Conservation (phyloP, 75 land plant genomes). For the Azolla pinnata region DNA sequence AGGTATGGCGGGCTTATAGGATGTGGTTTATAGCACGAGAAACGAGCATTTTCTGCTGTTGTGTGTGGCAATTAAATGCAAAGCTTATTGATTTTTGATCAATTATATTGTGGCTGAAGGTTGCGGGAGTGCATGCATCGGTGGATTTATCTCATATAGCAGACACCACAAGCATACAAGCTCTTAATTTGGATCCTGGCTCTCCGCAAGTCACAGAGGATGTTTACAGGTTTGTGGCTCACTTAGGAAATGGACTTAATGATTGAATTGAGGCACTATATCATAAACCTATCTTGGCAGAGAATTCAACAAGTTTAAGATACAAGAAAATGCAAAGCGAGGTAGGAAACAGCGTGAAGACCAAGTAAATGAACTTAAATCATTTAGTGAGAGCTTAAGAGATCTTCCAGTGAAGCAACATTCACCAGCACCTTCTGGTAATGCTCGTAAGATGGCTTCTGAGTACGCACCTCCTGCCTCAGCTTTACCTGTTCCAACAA, state of each 20-base stretch:
- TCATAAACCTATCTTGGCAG: slow-evolving; percentile 15
- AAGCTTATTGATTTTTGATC: no score
- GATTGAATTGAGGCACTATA: no score
- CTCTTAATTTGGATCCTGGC: slow-evolving; percentile 18
- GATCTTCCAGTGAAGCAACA: slow-evolving; percentile 3
- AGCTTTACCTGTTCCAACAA: slow-evolving; percentile 23
- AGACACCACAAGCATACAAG: slow-evolving; percentile 17
- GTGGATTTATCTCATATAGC: slow-evolving; percentile 11
- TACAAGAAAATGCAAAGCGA: slow-evolving; percentile 20
- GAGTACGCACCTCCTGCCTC: slow-evolving; percentile 25
- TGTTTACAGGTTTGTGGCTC: slow-evolving; percentile 18
- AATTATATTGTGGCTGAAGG: slow-evolving; percentile 5
- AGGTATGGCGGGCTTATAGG: no score
- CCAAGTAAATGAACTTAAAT: slow-evolving; percentile 23
- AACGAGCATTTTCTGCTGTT: no score
- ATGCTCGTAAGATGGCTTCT: neutral
- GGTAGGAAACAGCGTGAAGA: slow-evolving; percentile 23
- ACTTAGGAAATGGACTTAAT: neutral
- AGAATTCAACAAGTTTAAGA: slow-evolving; percentile 24
- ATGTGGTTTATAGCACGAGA: no score
- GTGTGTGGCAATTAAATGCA: no score
- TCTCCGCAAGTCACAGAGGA: slow-evolving; percentile 19
- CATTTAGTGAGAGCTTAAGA: slow-evolving; percentile 22
- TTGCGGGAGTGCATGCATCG: slow-evolving; percentile 4
- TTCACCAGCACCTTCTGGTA: neutral